phyloP scores from a whole-genome alignment of 345 rosid genomes.

The Carallia pectinifolia region DNA sequence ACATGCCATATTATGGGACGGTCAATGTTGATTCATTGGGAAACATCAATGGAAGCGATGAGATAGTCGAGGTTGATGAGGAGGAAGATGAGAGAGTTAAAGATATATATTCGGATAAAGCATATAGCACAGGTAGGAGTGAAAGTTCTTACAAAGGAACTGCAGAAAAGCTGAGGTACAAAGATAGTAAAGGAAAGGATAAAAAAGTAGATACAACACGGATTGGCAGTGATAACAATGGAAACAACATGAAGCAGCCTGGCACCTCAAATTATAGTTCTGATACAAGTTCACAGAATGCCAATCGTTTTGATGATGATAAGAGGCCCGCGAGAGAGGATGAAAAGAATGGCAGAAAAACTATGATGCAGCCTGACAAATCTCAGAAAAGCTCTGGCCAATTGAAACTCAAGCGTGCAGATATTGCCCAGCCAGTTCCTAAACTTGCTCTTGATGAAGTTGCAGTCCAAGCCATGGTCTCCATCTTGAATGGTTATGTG shows the following conservation, averaged over 20 bases:
- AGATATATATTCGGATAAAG: constrained; percentile 36
- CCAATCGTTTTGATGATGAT: constrained; percentile 21
- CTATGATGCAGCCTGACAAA: constrained; percentile 20
- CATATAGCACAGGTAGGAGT: constrained; percentile 18
- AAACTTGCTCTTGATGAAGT: constrained; percentile 59
- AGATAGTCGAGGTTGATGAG: constrained; percentile 39
- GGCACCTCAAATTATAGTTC: constrained; percentile 27
- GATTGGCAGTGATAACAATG: constrained; percentile 11
- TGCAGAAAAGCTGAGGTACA: constrained; percentile 11
- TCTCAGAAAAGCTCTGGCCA: constrained; percentile 24
- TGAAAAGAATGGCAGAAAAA: constrained; percentile 22
- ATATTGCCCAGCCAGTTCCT: constrained; percentile 21
- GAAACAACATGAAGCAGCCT: constrained; percentile 26
- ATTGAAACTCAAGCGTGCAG: constrained; percentile 20
- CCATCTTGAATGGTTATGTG: constrained; percentile 49
- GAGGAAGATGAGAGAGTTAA: constrained; percentile 29
- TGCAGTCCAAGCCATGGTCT: constrained; percentile 54
- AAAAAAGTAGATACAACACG: constrained; percentile 14
- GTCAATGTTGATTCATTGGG: constrained; percentile 7
- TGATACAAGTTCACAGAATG: constrained; percentile 24
- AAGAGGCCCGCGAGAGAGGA: constrained; percentile 14
- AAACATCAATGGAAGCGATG: constrained; percentile 25
- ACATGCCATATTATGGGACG: constrained; percentile 16
- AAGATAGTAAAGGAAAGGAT: constrained; percentile 22
- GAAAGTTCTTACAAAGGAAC: constrained; percentile 19